phyloP scores from a whole-genome alignment of 164 flowering plant genomes.

The Vitis labrusca region DNA sequence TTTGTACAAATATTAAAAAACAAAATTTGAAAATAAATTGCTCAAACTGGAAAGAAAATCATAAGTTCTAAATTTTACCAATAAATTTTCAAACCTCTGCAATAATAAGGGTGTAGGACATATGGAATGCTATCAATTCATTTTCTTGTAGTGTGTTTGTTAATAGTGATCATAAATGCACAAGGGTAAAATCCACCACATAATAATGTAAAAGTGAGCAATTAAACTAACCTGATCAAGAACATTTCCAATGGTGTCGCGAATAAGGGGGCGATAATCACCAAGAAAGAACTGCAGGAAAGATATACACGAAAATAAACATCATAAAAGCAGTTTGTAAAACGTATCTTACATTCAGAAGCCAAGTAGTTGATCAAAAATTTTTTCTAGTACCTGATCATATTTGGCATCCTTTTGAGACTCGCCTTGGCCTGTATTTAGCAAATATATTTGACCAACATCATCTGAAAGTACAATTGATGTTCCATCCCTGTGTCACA shows the following conservation, averaged over 20 bases:
- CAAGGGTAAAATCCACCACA: neutral
- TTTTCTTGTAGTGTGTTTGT: neutral
- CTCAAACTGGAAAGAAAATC: constrained; percentile 1
- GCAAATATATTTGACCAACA: constrained; percentile 85
- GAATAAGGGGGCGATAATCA: constrained; percentile 91
- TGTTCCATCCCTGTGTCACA: constrained; percentile 79
- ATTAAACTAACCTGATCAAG: constrained; percentile 78
- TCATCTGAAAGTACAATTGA: constrained; percentile 95
- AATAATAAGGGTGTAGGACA: neutral
- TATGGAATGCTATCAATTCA: neutral
- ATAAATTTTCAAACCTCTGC: neutral
- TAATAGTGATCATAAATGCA: neutral
- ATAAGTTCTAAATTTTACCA: neutral
- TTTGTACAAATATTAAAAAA: neutral
- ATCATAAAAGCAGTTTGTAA: neutral
- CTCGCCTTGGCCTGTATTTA: constrained; percentile 93
- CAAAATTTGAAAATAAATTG: neutral
- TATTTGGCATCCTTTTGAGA: constrained; percentile 88
- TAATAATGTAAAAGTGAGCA: neutral
- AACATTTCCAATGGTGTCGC: constrained; percentile 76
- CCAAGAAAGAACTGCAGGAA: constrained; percentile 88
- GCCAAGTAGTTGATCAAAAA: neutral
- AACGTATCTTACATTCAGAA: neutral
- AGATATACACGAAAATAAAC: constrained; percentile 4
- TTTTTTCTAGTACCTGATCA: constrained; percentile 69